Conservation (phyloP, 164 flowering plant species). For the Annona squamosa region DNA sequence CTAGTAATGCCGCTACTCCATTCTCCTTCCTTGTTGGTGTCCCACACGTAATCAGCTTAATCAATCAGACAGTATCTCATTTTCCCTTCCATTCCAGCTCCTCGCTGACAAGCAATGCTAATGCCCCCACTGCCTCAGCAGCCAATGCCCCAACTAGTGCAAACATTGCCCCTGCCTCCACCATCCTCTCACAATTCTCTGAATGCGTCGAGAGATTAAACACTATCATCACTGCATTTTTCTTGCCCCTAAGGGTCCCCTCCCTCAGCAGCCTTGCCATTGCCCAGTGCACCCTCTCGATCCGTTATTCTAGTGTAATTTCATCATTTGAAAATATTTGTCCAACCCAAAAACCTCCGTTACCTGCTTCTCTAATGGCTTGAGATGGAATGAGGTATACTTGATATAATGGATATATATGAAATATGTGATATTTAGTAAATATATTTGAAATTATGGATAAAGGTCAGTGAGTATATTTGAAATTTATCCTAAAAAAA, state of each 20-base stretch:
- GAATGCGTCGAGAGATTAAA: constrained; percentile 75
- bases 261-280: constrained; percentile 45
- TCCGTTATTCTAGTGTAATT: constrained; percentile 38
- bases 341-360: too few species aligned
- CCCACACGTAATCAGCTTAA: constrained; percentile 78
- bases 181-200: constrained; percentile 59
- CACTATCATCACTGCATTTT: constrained; percentile 87
- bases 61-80: constrained; percentile 49
- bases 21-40: constrained; percentile 85
- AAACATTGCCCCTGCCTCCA: constrained; percentile 60
- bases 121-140: constrained; percentile 76
- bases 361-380: too few species aligned
- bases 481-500: too few species aligned
- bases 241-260: constrained; percentile 70
- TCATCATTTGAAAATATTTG: too few species aligned
- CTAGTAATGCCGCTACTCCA: constrained; percentile 87
- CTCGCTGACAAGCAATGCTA: constrained; percentile 76
- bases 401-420: too few species aligned
- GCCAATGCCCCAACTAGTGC: constrained; percentile 58
- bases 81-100: constrained; percentile 63
- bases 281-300: constrained; percentile 68
- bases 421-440: too few species aligned
- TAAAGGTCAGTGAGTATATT: too few species aligned
- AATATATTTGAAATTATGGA: too few species aligned
- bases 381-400: too few species aligned